Percentiles rank a stretch among this genome's conserved stretches.
Conservation (phyloP, 2,329 filamentous ascomycete species). For the Clarireedia monteithiana region DNA sequence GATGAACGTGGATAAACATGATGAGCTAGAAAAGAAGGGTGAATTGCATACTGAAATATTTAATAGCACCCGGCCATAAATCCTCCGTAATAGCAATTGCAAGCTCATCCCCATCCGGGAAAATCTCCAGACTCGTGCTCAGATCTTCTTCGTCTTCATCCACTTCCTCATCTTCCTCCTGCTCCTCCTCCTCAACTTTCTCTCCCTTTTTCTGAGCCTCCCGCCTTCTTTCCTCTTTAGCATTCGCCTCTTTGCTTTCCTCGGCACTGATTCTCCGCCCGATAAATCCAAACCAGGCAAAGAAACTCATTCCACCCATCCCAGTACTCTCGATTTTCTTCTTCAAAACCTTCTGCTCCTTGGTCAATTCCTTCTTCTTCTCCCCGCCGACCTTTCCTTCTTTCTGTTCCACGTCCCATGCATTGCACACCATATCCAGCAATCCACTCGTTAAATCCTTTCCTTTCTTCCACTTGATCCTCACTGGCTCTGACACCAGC, state of each 20-base stretch:
- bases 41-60: conserved; percentile 70
- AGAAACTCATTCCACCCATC: conserved; percentile 69
- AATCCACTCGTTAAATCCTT: conserved; percentile 80
- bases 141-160: conserved; percentile 48
- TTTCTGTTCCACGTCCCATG: conserved; percentile 55
- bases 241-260: conserved; percentile 56
- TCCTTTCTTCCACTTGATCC: conserved; percentile 78
- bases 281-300: conserved; percentile 79
- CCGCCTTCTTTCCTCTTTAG: conserved; percentile 49
- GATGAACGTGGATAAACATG: not conserved
- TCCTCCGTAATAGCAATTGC: conserved; percentile 79
- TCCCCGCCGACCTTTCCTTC: conserved; percentile 28
- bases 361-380: conserved; percentile 31
- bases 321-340: conserved; percentile 50
- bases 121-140: conserved; percentile 69
- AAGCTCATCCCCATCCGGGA: conserved; percentile 78
- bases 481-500: conserved; percentile 80
- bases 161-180: conserved; percentile 41
- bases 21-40: not conserved
- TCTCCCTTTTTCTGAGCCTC: conserved; percentile 33
- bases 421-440: conserved; percentile 62
- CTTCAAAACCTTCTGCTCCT: conserved; percentile 43
- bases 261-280: conserved; percentile 63
- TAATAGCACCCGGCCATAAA: conserved; percentile 79
- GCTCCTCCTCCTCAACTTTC: conserved; percentile 28